Base-by-base conservation (phyloP, 371 early-diverging fungal species). In the Parasitella parasitica region DNA sequence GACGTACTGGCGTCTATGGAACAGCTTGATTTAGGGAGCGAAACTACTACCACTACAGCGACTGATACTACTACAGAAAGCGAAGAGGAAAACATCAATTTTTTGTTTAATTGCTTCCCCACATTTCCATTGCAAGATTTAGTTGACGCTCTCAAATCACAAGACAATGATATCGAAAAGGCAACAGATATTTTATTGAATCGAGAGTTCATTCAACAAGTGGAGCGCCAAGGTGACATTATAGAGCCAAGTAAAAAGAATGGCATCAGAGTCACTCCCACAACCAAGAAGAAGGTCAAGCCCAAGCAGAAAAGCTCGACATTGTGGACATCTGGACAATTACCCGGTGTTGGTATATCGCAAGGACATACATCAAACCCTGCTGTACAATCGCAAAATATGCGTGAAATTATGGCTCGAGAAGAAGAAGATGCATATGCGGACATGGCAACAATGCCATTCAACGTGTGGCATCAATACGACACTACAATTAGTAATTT, bases 381-480 rank as follows among this genome's bases (percentile, higher is more conserved):
- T 16, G 49, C 39, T 48, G 55, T 49, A 5, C 7, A 37, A 26
- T n/a, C 49, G 12, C 46, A 30, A 8, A 66, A 56, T 7, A 46
- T 58, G 53, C 36, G 35, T 9, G 24, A 27, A 7, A 35, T 51
- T 35, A 39, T 54, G 59, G 51, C 54, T 7, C 43, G 38, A 41
- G 34, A 59, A 39, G 59, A 67, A n/a, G 56, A 49, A 41, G 51
- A 62, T 20, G 48, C 48, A 0, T 61, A 46, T 41, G 43, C 22
- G n/a, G 61, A 59, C 7, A 16, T 71, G 22, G 71, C 72, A 2
- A 54, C 68, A 22, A 53, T 73, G 1, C 69, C 75, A 0, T 70
- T 71, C 35, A 80, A 80, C 43, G 61, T 59, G 7, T 80, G 80
- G 80, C 72, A 72, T 6, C 77, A 77, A 35, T 73, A 75, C 38